Base-by-base conservation (phyloP, 495 filamentous ascomycete species). In the Penicillium paradoxum region DNA sequence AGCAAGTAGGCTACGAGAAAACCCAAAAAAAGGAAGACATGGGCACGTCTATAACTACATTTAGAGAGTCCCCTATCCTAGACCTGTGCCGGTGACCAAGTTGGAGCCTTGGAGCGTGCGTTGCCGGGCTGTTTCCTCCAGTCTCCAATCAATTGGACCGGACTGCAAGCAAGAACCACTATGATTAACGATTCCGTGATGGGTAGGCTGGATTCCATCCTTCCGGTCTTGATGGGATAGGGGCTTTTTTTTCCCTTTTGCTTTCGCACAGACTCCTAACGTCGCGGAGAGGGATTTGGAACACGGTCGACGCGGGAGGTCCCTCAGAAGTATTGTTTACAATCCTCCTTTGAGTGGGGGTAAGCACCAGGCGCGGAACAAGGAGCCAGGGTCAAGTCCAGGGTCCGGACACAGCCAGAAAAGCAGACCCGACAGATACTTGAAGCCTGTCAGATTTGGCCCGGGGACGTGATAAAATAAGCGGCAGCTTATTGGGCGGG, bases 101-200 rank as follows among this genome's bases (percentile, higher is more conserved):
- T 24, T 53, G 53, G 50, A 51, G 41, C 53, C 41, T 24, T 53
- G 53, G 50, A 51, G 41, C 53, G 53, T 63, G 60, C 57, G 47
- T 53, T 17, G 25, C 45, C 46, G 60, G 59, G 60, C 58, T 51
- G 57, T 34, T 54, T 63, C 34, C 37, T 42, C 27, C 36, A 38
- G 40, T 39, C 45, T 54, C 46, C 43, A 60, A 41, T 27, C 24
- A 3, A 27, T 27, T 59, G 50, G 50, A 54, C 53, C 42, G 43
- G 32, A 38, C 49, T 49, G 43, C 19, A 50, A 56, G 42, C 44
- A 25, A 33, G 13, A 32, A 49, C 29, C 15, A 48, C 46, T 30
- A 9, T 46, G 40, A 34, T 32, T n/a, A 43, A 30, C 14, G n/a
- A 45, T 7, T 15, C 32, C 21, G 18, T 13, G 49, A 51, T 51